These are phyloP conservation scores for Tetrahymena borealis DNA, from an alignment of 73 alveolate genomes.

Conservation along the genomic window DNA sequence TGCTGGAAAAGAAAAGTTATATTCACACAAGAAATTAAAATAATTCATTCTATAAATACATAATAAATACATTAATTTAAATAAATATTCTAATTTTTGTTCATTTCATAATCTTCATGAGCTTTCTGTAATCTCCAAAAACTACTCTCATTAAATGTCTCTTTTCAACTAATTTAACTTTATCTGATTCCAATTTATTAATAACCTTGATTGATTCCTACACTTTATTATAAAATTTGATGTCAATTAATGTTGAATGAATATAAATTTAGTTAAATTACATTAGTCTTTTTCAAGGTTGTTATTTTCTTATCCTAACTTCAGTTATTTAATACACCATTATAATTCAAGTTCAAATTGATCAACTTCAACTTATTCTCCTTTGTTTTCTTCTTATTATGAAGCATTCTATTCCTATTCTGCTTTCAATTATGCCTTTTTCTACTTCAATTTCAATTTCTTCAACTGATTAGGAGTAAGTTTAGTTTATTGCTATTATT, in stretches of 20 bases:
- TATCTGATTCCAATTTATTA: slow-evolving; percentile 10
- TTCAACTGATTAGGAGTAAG: slow-evolving; percentile 5
- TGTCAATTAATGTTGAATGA: background rate
- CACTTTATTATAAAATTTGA: background rate
- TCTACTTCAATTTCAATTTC: slow-evolving; percentile 16
- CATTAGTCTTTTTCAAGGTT: background rate
- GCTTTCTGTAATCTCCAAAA: slow-evolving; percentile 43
- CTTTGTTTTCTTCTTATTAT: background rate
- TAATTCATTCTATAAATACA: background rate
- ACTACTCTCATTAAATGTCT: slow-evolving; percentile 20
- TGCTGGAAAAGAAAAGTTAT: too few relatives aligned
- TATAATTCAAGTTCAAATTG: background rate
- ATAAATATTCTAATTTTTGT: background rate
- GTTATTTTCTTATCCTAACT: slow-evolving; percentile 13
- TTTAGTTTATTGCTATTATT: background rate
- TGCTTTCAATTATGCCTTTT: slow-evolving; percentile 6
- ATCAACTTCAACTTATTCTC: background rate
- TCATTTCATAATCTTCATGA: slow-evolving; percentile 33
- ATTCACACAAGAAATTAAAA: background rate
- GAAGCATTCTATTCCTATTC: background rate
- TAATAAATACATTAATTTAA: background rate
- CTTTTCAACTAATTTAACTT: slow-evolving; percentile 13
- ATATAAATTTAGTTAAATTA: background rate
- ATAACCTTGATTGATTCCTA: slow-evolving; percentile 12
- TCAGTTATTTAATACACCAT: slow-evolving; percentile 37